These are phyloP conservation scores for Suillus decipiens DNA, from an alignment of 768 basidiomycete species.

Conservation along the genomic window DNA sequence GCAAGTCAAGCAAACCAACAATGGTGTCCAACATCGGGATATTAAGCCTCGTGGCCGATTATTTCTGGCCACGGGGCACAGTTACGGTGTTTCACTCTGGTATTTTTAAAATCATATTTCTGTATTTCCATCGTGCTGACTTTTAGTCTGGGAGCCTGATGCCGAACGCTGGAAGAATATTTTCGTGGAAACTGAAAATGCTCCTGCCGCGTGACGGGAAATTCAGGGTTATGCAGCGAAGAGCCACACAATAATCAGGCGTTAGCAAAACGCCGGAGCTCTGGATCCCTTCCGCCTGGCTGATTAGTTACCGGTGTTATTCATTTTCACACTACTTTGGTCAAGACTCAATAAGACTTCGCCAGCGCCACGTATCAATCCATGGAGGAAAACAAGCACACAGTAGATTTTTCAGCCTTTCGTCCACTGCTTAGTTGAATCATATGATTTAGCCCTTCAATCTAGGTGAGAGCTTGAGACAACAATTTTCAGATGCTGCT, in stretches of 20 bases:
- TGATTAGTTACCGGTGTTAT: background rate
- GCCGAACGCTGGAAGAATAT: background rate
- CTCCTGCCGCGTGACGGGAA: background rate
- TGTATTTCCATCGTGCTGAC: background rate
- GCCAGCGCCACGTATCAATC: background rate
- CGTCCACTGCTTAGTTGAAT: background rate
- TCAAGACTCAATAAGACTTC: background rate
- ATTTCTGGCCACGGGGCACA: background rate
- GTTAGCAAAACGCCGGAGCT: constrained; percentile 3
- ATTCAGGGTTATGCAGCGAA: background rate
- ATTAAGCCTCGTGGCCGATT: background rate
- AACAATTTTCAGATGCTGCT: background rate
- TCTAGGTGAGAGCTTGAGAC: background rate
- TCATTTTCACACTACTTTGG: background rate
- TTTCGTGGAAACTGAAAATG: background rate
- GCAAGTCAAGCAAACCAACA: background rate
- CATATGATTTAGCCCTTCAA: background rate
- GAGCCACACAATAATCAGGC: constrained; percentile 2
- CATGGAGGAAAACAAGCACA: background rate
- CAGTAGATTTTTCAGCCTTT: background rate
- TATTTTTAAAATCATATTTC: background rate
- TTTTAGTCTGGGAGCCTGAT: background rate
- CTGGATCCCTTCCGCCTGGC: background rate
- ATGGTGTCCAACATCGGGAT: background rate
- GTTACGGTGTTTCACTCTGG: background rate